Conservation (phyloP, 2,329 filamentous ascomycete species). For the Phoma sp. region DNA sequence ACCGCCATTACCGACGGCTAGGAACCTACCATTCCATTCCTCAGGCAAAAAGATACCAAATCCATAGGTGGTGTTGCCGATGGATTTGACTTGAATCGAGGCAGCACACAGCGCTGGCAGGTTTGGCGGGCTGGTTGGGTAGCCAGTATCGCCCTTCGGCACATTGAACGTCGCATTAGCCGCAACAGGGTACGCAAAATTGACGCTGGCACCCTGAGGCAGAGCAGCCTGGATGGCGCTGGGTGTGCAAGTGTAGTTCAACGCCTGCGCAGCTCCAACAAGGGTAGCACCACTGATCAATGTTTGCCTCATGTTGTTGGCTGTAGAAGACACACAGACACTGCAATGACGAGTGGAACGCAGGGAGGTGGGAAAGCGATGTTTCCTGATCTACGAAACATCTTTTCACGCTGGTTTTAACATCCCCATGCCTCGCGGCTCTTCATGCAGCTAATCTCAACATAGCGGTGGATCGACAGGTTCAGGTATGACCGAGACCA, state of each 20-base stretch:
- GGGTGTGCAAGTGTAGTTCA: slow-evolving; percentile 44
- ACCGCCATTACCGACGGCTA: slow-evolving; percentile 54
- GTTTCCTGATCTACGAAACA: neutral
- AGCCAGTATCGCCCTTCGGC: slow-evolving; percentile 46
- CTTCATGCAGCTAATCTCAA: slow-evolving; percentile 4
- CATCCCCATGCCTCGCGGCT: neutral
- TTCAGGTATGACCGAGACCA: neutral
- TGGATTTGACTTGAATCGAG: slow-evolving; percentile 45
- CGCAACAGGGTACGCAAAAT: slow-evolving; percentile 41
- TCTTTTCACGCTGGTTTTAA: neutral
- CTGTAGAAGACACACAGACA: neutral
- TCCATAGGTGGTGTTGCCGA: slow-evolving; percentile 44
- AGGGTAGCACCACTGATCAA: slow-evolving; percentile 26
- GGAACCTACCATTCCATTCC: slow-evolving; percentile 47
- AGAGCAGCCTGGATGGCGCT: slow-evolving; percentile 43
- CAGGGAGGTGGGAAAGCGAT: neutral
- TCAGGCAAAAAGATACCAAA: slow-evolving; percentile 49
- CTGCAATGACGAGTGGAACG: neutral
- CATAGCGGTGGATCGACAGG: slow-evolving; percentile 6
- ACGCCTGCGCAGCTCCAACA: slow-evolving; percentile 24
- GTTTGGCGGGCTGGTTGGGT: slow-evolving; percentile 47
- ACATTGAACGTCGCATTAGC: slow-evolving; percentile 49
- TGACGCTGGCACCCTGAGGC: slow-evolving; percentile 44
- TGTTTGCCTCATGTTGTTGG: slow-evolving; percentile 21
- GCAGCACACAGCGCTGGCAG: slow-evolving; percentile 49